Conservation (phyloP, 768 basidiomycete species). For the Pleurotus pulmonarius region DNA sequence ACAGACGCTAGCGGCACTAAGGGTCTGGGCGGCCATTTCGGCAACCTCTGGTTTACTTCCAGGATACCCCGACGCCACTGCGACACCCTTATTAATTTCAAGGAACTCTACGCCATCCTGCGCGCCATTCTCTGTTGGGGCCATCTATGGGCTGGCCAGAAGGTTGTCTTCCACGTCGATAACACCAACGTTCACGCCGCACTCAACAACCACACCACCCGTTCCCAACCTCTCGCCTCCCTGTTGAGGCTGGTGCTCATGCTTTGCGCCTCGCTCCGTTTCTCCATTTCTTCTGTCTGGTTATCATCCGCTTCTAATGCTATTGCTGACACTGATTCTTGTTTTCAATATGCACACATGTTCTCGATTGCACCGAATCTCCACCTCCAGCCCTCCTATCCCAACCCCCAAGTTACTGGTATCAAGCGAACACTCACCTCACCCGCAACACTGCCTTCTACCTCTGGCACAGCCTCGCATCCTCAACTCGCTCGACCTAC, state of each 20-base stretch:
- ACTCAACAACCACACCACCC: constrained; percentile 19
- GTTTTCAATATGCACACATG: constrained; percentile 19
- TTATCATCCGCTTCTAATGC: constrained; percentile 16
- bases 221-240: constrained; percentile 15
- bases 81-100: no score
- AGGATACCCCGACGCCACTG: constrained; percentile 18
- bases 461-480: constrained; percentile 23
- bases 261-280: constrained; percentile 14
- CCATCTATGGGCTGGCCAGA: constrained; percentile 15
- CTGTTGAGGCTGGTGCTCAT: constrained; percentile 13
- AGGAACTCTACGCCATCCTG: constrained; percentile 25
- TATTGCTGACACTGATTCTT: constrained; percentile 23
- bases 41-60: constrained; percentile 21
- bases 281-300: constrained; percentile 21
- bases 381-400: constrained; percentile 10
- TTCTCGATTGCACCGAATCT: constrained; percentile 22
- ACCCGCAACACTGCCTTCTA: constrained; percentile 16
- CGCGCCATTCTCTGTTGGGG: constrained; percentile 27
- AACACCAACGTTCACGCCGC: neutral
- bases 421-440: constrained; percentile 12
- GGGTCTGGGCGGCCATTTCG: constrained; percentile 22
- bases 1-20: constrained; percentile 30
- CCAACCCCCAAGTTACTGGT: constrained; percentile 14
- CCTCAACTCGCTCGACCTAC: neutral
- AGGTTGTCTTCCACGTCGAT: no score